Percentiles rank a stretch among this genome's conserved stretches.
Conservation (phyloP, 2,329 filamentous ascomycete genomes). For the Neopestalotiopsis sp. region DNA sequence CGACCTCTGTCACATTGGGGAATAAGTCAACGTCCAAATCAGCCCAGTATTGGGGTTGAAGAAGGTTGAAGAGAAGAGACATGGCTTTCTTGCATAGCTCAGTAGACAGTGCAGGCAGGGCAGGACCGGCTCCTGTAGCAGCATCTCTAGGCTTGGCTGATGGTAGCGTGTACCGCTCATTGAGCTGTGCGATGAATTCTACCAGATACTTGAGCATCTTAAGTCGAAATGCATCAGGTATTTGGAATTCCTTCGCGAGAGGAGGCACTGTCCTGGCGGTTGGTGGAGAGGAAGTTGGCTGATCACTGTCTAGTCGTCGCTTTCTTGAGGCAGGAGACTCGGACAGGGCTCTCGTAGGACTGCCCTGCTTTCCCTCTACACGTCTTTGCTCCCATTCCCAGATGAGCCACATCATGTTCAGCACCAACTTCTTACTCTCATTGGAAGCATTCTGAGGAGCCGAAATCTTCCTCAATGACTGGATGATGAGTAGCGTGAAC, state of each 20-base stretch:
- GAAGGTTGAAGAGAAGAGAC: slow-evolving; percentile 78
- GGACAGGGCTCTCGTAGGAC: slow-evolving; percentile 50
- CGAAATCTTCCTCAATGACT: slow-evolving; percentile 86
- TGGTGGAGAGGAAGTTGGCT: slow-evolving; percentile 59
- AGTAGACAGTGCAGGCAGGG: slow-evolving; percentile 60
- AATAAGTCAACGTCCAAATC: slow-evolving; percentile 92
- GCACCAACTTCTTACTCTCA: slow-evolving; percentile 87
- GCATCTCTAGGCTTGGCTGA: slow-evolving; percentile 69
- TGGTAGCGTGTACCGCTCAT: slow-evolving; percentile 81
- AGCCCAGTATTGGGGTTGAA: slow-evolving; percentile 88
- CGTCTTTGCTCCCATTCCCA: slow-evolving; percentile 92
- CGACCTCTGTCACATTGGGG: slow-evolving; percentile 84
- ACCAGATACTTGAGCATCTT: slow-evolving; percentile 95
- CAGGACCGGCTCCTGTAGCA: slow-evolving; percentile 46
- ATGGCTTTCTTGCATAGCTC: slow-evolving; percentile 89
- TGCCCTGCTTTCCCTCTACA: slow-evolving; percentile 62
- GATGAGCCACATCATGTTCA: slow-evolving; percentile 89
- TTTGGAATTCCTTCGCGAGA: slow-evolving; percentile 68
- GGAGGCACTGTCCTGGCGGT: slow-evolving; percentile 50
- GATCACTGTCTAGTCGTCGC: slow-evolving; percentile 73
- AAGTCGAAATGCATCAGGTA: slow-evolving; percentile 69
- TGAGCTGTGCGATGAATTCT: slow-evolving; percentile 89
- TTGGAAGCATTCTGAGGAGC: slow-evolving; percentile 82
- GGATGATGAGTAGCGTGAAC: slow-evolving; percentile 87
- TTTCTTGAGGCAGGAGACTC: slow-evolving; percentile 78